phyloP scores from a whole-genome alignment of 2,329 filamentous ascomycete species.

The Samsoniella hepiali region DNA sequence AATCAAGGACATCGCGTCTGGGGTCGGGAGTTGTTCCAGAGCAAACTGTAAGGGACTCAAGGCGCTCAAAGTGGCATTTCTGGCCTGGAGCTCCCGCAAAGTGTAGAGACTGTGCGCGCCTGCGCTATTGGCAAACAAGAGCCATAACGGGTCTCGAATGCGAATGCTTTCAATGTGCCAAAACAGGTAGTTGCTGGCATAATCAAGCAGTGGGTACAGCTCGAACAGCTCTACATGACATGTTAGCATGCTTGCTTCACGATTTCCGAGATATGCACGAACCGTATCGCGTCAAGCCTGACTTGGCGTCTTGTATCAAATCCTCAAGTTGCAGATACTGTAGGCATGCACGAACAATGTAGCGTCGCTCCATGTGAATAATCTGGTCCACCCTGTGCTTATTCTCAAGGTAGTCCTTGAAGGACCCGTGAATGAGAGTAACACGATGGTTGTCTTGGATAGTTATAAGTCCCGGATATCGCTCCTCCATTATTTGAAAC shows the following conservation, averaged over 20 bases:
- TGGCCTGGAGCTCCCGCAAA: not conserved
- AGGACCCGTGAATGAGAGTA: not conserved
- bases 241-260: not conserved
- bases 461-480: not conserved
- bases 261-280: not conserved
- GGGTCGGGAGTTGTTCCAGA: not conserved
- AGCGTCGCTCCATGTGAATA: not conserved
- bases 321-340: not conserved
- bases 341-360: not conserved
- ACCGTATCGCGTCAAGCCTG: not conserved
- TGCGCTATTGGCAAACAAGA: not conserved
- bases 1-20: not conserved
- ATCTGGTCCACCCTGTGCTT: not conserved
- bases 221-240: not conserved
- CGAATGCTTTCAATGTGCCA: not conserved
- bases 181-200: not conserved
- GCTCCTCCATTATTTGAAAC: not conserved
- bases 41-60: not conserved
- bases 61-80: not conserved
- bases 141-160: not conserved
- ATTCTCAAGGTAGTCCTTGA: not conserved
- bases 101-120: not conserved
- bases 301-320: not conserved
- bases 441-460: not conserved
- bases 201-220: not conserved